Evolutionary conservation across 139 green algal species (phyloP).

Genomic region (Closterium sp.): DNA sequence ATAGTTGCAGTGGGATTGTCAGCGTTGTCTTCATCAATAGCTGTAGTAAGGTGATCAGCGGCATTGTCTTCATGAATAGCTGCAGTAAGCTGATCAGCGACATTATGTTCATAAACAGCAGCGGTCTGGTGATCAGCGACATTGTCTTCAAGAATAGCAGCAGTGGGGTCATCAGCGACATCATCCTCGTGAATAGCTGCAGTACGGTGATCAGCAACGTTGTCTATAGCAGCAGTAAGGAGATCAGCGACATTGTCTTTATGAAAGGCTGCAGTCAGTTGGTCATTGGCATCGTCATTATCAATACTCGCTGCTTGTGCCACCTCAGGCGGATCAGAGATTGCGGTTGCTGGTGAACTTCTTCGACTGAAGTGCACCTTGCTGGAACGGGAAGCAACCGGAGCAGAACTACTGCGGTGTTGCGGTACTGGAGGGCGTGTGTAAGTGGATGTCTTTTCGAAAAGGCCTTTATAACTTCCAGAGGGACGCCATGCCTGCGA

Average conservation of each 20-base stretch:
- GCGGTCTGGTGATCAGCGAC: too few relatives aligned
- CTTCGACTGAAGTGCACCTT: neutral
- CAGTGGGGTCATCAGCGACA: too few relatives aligned
- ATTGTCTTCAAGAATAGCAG: too few relatives aligned
- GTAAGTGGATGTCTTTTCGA: neutral
- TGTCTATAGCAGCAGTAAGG: too few relatives aligned
- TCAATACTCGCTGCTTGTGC: neutral
- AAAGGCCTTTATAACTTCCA: neutral
- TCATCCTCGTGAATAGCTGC: too few relatives aligned
- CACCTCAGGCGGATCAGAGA: neutral
- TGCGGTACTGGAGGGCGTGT: neutral
- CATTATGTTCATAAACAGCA: too few relatives aligned
- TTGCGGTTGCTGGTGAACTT: neutral
- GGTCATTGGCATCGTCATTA: neutral
- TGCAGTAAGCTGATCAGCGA: too few relatives aligned
- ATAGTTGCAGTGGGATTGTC: neutral
- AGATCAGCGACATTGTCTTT: too few relatives aligned
- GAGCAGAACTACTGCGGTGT: neutral
- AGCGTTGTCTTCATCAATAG: neutral
- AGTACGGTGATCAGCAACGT: too few relatives aligned
- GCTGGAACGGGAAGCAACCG: neutral
- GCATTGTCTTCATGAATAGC: too few relatives aligned
- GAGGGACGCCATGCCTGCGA: neutral
- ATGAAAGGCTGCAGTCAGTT: too few relatives aligned
- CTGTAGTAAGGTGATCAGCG: neutral